phyloP scores from a whole-genome alignment of 176 grass and related monocot genomes.

The Thinopyrum elongatum region DNA sequence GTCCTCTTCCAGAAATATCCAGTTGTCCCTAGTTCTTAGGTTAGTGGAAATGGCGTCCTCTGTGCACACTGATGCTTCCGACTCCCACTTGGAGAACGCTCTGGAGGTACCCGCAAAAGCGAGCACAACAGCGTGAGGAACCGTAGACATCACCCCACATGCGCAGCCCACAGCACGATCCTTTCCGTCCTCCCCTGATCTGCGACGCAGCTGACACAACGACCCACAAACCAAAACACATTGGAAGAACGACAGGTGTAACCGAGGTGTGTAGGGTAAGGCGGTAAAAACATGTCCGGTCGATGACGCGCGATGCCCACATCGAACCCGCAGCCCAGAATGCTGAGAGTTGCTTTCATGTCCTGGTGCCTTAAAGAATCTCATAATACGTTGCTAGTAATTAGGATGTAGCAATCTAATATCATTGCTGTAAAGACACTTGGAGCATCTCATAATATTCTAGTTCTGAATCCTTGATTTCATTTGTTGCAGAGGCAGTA shows the following conservation, averaged over 20 bases:
- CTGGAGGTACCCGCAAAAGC: background rate
- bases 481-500: constrained; percentile 79
- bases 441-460: constrained; percentile 6
- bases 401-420: constrained; percentile 11
- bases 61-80: too few relatives aligned
- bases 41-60: too few relatives aligned
- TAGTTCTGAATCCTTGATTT: constrained; percentile 33
- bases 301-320: background rate
- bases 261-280: background rate
- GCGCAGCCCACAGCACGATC: background rate
- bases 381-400: background rate
- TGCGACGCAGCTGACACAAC: background rate
- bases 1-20: too few relatives aligned
- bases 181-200: background rate
- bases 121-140: too few relatives aligned
- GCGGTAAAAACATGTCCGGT: background rate
- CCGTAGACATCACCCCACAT: background rate
- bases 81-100: too few relatives aligned
- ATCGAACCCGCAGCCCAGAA: background rate
- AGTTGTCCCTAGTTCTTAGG: too few relatives aligned
- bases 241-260: background rate
- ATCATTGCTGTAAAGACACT: constrained; percentile 5
- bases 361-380: too few relatives aligned
- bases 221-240: background rate
- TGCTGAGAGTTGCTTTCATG: background rate